Percentiles rank a stretch among this genome's conserved stretches.
These are phyloP conservation scores for Phytophthora sansomeana DNA, from an alignment of 352 stramenopile genomes.

Conservation along the genomic window DNA sequence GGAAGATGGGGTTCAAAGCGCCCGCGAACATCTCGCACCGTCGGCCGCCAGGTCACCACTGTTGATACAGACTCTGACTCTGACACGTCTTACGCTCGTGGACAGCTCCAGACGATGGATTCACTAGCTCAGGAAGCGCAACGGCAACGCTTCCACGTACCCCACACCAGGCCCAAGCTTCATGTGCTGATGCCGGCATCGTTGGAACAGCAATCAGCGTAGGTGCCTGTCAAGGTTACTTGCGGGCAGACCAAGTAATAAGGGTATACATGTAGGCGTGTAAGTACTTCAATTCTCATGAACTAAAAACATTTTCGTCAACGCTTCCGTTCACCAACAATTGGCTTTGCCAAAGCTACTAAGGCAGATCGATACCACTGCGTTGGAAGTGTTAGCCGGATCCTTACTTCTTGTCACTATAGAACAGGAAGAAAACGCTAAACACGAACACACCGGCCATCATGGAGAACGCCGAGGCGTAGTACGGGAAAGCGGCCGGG, in stretches of 20 bases:
- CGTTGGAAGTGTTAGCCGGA: not conserved
- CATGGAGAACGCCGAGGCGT: conserved; percentile 91
- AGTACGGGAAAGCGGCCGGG: conserved; percentile 93
- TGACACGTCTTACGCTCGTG: not conserved
- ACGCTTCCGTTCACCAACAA: too few species aligned
- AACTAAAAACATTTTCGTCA: not conserved
- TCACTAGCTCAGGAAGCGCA: conserved; percentile 29
- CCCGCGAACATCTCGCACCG: conserved; percentile 24
- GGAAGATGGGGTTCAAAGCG: conserved; percentile 24
- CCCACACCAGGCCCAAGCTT: conserved; percentile 15
- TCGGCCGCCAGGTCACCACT: not conserved
- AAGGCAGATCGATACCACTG: not conserved
- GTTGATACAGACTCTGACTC: conserved; percentile 28
- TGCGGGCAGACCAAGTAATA: not conserved
- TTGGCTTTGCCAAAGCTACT: not conserved
- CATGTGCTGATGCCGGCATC: conserved; percentile 25
- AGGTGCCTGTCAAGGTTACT: too few species aligned
- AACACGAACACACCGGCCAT: conserved; percentile 93
- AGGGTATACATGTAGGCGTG: not conserved
- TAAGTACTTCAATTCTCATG: not conserved
- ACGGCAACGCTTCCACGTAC: conserved; percentile 23
- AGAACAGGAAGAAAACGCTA: conserved; percentile 91
- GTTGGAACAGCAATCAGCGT: conserved; percentile 34
- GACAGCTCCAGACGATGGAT: conserved; percentile 31
- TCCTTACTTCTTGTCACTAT: conserved; percentile 69